phyloP scores from a whole-genome alignment of 176 grass and related monocot species.

The Avena eriantha region DNA sequence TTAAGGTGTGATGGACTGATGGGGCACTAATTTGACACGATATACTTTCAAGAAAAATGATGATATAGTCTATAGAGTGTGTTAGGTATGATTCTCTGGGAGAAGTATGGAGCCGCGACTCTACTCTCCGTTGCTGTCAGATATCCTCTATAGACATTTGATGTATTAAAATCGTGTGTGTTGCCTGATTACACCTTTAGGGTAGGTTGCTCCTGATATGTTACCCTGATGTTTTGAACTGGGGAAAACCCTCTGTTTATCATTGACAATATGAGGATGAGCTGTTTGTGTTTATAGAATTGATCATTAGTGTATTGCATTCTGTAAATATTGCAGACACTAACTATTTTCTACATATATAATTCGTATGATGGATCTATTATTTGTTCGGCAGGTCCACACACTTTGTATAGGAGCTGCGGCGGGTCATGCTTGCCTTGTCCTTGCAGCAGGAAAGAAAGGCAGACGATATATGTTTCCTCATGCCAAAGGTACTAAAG shows the following conservation, averaged over 20 bases:
- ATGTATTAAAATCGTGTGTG: not conserved
- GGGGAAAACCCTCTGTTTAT: not conserved
- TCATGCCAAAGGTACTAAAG: conserved; percentile 70
- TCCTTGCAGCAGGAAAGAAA: conserved; percentile 96
- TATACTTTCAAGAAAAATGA: not conserved
- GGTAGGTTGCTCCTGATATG: conserved; percentile 1
- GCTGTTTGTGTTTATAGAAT: conserved; percentile 16
- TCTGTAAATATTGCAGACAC: conserved; percentile 23
- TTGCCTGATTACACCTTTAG: not conserved
- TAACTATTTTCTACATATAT: conserved; percentile 16
- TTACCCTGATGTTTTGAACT: conserved; percentile 35
- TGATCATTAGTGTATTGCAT: not conserved
- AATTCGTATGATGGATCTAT: conserved; percentile 27
- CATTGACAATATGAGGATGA: conserved; percentile 20
- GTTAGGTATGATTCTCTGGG: not conserved
- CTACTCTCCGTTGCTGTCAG: not conserved
- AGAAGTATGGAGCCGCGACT: not conserved
- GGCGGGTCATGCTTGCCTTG: conserved; percentile 86
- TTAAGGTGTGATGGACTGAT: not conserved
- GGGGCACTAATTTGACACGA: not conserved
- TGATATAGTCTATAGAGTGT: not conserved
- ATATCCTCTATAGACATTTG: not conserved
- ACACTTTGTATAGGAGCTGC: conserved; percentile 83
- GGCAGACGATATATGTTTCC: conserved; percentile 98
- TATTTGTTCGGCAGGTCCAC: conserved; percentile 67